A percentile compares a stretch with the other conserved stretches of the same genome.
Evolutionary conservation across 2,329 filamentous ascomycete genomes (phyloP).

Genomic region (Penicillium sp.): DNA sequence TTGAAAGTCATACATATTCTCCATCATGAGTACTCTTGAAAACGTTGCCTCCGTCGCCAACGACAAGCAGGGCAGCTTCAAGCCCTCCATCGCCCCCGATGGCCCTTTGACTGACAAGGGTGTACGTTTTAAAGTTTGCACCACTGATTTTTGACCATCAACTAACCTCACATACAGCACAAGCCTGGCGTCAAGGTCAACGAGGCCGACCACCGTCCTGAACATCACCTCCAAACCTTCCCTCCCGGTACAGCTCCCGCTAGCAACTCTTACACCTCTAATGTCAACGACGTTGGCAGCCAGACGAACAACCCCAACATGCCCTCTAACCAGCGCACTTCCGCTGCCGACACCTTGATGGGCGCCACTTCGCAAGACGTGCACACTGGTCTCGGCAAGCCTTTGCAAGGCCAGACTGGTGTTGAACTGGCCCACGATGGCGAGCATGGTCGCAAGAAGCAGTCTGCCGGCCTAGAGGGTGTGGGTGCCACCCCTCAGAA

Average conservation of each 20-base stretch:
- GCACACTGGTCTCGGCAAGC: constrained; percentile 55
- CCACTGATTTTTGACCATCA: too few relatives aligned
- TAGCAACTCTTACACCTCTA: constrained; percentile 49
- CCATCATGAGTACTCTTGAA: constrained; percentile 25
- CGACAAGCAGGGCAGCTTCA: constrained; percentile 58
- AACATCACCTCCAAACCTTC: constrained; percentile 63
- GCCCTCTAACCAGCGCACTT: constrained; percentile 42
- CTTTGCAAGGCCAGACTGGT: constrained; percentile 50
- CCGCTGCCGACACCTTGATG: constrained; percentile 48
- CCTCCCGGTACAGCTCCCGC: constrained; percentile 64
- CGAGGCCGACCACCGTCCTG: constrained; percentile 56
- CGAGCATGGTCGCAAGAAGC: constrained; percentile 42
- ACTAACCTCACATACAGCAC: constrained; percentile 51
- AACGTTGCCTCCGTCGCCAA: constrained; percentile 55
- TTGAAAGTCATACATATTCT: neutral
- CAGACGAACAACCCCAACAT: constrained; percentile 43
- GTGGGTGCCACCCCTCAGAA: constrained; percentile 36
- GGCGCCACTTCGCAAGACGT: constrained; percentile 57
- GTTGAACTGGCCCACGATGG: constrained; percentile 51
- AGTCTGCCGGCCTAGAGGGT: constrained; percentile 45
- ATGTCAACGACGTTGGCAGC: constrained; percentile 35
- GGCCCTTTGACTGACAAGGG: constrained; percentile 57
- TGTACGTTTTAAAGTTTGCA: constrained; percentile 37
- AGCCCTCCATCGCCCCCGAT: constrained; percentile 50
- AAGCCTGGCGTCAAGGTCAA: constrained; percentile 61